Evolutionary conservation across 768 basidiomycete species (phyloP).

Genomic region (Nevesoporus exiguus): DNA sequence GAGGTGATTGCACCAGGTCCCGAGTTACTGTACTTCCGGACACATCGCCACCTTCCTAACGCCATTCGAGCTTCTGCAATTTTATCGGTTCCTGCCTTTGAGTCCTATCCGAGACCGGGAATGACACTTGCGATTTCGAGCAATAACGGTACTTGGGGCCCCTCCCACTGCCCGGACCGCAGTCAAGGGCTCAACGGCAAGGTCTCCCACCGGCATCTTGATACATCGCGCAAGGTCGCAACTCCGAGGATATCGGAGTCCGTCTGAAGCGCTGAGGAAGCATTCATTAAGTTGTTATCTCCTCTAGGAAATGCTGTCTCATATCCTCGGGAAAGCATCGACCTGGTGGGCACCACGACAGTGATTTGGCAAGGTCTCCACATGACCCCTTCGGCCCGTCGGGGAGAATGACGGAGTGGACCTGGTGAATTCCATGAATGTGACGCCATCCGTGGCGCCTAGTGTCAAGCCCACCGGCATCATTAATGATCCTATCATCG

Average conservation of each 20-base stretch:
- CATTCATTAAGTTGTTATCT: neutral
- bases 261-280: neutral
- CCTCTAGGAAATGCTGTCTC: neutral
- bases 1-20: neutral
- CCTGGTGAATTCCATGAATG: no score
- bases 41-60: neutral
- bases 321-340: neutral
- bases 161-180: neutral
- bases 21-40: neutral
- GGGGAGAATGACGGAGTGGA: no score
- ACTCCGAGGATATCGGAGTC: neutral
- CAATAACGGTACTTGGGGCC: neutral
- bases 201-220: neutral
- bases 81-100: neutral
- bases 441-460: no score
- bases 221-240: neutral
- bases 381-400: neutral
- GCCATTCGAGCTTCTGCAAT: neutral
- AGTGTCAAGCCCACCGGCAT: no score
- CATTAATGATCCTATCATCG: no score
- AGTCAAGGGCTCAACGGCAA: no score
- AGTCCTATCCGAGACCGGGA: neutral
- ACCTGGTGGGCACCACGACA: no score
- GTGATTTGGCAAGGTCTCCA: neutral
- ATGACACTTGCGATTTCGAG: neutral